Evolutionary conservation across 2,329 filamentous ascomycete species (phyloP), one percentile per base, ranked within the genome.

Genomic region (Verticillium klebahnii): DNA sequence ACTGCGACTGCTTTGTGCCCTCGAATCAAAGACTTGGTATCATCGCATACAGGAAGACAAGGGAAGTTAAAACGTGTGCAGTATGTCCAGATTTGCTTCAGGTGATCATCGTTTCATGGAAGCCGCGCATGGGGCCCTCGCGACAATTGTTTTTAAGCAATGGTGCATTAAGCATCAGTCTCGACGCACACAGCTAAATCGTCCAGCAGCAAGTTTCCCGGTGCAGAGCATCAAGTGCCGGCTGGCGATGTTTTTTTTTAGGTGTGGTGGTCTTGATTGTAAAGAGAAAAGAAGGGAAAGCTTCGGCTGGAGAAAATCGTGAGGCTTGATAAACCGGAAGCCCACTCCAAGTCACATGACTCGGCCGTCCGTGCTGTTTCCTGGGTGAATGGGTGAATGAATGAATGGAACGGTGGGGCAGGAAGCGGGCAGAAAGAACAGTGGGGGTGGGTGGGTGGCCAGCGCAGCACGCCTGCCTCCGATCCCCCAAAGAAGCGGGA

Each of bases 101-200:
- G 85, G 85, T 87, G 84, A 87, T 87, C 85, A 85, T 69, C 85
- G 82, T 80, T 84, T 87, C 85, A 86, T 87, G 85, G 83, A 71
- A 79, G 82, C 83, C 83, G 76, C 82, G 73, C 82, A 74, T 81
- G 82, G 82, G 84, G 84, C 84, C 83, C 85, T 87, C 85, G 82
- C 85, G 84, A 85, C 80, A 77, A 87, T 86, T 85, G 85, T 87
- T 87, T 59, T 87, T 87, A 82, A 79, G 78, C 82, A 86, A 85
- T 78, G 82, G 82, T 80, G 74, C 75, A 71, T 69, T 9, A 67
- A 72, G 74, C 74, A 74, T 83, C 78, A 67, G 71, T 87, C 84
- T 87, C 72, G 84, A 85, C 84, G 78, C 81, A 80, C 75, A 66
- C 74, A 80, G 80, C 80, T 77, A 75, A 76, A 74, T 80, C 78